These are phyloP conservation scores for Puya raimondii DNA, from an alignment of 176 grass and related monocot species.

Conservation along the genomic window DNA sequence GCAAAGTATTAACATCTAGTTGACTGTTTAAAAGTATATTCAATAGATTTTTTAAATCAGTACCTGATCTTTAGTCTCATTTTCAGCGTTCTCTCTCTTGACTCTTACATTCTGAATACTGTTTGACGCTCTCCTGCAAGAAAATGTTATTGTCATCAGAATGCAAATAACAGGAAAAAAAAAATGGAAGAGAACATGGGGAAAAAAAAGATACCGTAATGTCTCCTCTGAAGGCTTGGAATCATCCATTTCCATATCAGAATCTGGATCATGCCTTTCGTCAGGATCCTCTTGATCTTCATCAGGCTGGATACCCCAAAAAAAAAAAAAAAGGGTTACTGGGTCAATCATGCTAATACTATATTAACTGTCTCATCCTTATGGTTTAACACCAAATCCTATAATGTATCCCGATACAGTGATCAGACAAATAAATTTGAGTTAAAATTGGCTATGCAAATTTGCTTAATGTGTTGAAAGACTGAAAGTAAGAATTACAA, in stretches of 20 bases:
- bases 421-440: no score
- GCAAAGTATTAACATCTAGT: no score
- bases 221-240: slow-evolving; percentile 34
- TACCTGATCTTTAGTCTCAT: slow-evolving; percentile 52
- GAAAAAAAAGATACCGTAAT: slow-evolving; percentile 11
- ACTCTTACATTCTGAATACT: slow-evolving; percentile 43
- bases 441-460: no score
- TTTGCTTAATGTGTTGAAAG: no score
- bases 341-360: no score
- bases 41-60: neutral
- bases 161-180: slow-evolving; percentile 3
- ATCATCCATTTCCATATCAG: slow-evolving; percentile 61
- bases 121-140: slow-evolving; percentile 38
- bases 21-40: neutral
- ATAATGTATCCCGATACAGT: no score
- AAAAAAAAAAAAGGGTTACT: neutral
- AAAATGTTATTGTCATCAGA: slow-evolving; percentile 4
- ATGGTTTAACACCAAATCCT: no score
- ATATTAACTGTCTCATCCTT: no score
- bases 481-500: no score
- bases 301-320: slow-evolving; percentile 41
- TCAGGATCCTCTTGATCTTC: slow-evolving; percentile 89
- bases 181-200: neutral
- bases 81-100: slow-evolving; percentile 65
- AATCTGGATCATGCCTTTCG: slow-evolving; percentile 66